Conservation (phyloP, 2,329 filamentous ascomycete species). For the Penicillium verrucosum region DNA sequence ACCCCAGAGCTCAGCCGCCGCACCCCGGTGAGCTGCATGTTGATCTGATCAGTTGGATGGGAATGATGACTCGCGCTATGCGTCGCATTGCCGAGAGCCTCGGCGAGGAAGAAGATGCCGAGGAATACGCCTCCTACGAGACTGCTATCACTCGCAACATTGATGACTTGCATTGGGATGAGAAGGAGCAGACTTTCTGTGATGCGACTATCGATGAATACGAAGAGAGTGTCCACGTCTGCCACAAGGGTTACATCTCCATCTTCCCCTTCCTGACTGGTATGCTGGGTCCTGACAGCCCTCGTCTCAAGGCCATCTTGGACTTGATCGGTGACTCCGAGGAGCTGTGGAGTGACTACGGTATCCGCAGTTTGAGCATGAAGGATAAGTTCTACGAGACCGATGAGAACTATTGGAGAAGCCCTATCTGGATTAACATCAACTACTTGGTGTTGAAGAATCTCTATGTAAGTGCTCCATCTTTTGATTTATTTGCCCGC, state of each 20-base stretch:
- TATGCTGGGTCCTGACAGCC: constrained; percentile 68
- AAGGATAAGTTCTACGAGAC: constrained; percentile 80
- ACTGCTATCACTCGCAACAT: constrained; percentile 80
- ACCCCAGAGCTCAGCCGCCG: constrained; percentile 87
- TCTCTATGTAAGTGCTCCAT: constrained; percentile 64
- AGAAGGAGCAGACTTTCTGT: constrained; percentile 77
- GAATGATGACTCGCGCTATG: constrained; percentile 89
- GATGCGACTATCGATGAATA: constrained; percentile 94
- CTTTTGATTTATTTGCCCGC: neutral
- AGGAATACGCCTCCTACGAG: constrained; percentile 67
- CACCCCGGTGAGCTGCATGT: constrained; percentile 94
- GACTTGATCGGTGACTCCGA: constrained; percentile 76
- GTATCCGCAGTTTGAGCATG: constrained; percentile 85
- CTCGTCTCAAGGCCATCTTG: constrained; percentile 69
- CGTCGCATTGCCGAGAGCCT: constrained; percentile 73
- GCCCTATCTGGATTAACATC: constrained; percentile 92
- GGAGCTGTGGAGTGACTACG: constrained; percentile 84
- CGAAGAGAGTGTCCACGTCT: constrained; percentile 84
- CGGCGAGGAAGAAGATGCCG: constrained; percentile 71
- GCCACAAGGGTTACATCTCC: constrained; percentile 94
- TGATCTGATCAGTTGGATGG: constrained; percentile 94
- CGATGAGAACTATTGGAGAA: constrained; percentile 94
- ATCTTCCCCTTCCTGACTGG: constrained; percentile 90
- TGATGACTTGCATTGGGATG: constrained; percentile 89
- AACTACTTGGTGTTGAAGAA: constrained; percentile 84